These are phyloP conservation scores for Vinca minor DNA, from an alignment of 257 asterid genomes.

Conservation along the genomic window DNA sequence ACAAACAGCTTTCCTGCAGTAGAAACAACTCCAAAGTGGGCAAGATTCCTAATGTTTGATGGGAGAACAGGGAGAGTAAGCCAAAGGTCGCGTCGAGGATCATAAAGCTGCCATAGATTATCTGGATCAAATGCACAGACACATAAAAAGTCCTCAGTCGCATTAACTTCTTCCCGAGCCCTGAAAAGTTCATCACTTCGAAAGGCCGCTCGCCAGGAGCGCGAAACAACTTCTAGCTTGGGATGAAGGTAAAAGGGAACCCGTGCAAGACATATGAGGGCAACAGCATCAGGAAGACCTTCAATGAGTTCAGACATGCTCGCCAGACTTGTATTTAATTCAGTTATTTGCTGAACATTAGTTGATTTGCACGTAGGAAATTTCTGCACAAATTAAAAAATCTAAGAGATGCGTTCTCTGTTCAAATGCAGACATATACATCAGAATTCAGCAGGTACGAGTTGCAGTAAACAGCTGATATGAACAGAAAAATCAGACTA, in stretches of 20 bases:
- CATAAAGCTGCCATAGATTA: conserved; percentile 92
- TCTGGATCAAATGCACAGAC: conserved; percentile 89
- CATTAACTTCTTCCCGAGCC: conserved; percentile 74
- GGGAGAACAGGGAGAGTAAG: conserved; percentile 83
- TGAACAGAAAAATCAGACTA: not conserved
- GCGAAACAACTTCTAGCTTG: conserved; percentile 70
- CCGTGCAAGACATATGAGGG: conserved; percentile 84
- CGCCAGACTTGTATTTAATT: conserved; percentile 21
- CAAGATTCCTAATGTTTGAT: conserved; percentile 76
- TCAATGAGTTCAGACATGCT: conserved; percentile 88
- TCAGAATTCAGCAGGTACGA: not conserved
- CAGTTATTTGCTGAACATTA: not conserved
- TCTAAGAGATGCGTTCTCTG: not conserved
- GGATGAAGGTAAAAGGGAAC: conserved; percentile 87
- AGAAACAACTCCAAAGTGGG: conserved; percentile 87
- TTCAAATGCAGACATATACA: not conserved
- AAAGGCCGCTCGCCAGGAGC: conserved; percentile 72
- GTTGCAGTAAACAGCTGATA: not conserved
- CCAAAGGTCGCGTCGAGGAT: conserved; percentile 79
- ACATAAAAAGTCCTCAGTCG: conserved; percentile 75
- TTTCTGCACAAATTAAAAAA: not conserved
- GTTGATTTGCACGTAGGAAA: conserved; percentile 15
- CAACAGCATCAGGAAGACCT: conserved; percentile 97
- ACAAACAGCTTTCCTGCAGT: conserved; percentile 81
- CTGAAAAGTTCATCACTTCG: conserved; percentile 68